Evolutionary conservation across 306 rosid species (phyloP).

Genomic region (Hippophae gyantsensis): DNA sequence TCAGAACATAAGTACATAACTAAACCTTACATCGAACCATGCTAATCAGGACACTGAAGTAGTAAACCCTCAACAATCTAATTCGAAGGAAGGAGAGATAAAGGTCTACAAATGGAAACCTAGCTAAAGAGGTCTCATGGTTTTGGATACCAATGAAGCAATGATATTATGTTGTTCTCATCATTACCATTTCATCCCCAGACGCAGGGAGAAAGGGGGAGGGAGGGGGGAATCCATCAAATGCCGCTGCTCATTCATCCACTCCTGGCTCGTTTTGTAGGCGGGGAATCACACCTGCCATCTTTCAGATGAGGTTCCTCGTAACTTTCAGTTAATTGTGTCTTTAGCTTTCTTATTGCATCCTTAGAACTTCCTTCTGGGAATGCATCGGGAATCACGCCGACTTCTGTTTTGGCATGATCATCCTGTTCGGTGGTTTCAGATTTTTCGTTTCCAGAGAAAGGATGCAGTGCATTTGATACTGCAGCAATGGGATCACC

Average conservation of each 20-base stretch:
- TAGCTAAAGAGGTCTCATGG: not conserved
- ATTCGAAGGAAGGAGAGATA: no score
- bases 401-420: conserved; percentile 12
- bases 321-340: conserved; percentile 22
- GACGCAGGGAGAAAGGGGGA: conserved; percentile 1
- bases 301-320: conserved; percentile 20
- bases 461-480: conserved; percentile 16
- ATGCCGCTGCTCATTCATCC: conserved; percentile 14
- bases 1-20: no score
- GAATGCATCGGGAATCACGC: conserved; percentile 5
- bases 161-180: not conserved
- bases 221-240: not conserved
- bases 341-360: conserved; percentile 27
- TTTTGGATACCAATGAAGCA: not conserved
- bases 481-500: conserved; percentile 27
- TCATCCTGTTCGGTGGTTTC: conserved; percentile 22
- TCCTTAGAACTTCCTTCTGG: conserved; percentile 24
- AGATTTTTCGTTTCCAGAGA: conserved; percentile 12
- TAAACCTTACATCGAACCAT: no score
- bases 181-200: conserved; percentile 9
- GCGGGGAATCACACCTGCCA: conserved; percentile 23
- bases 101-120: not conserved
- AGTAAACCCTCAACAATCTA: no score
- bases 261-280: conserved; percentile 51
- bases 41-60: not conserved